Base-by-base conservation (phyloP, 768 basidiomycete species). In the Mycena capillaripes region DNA sequence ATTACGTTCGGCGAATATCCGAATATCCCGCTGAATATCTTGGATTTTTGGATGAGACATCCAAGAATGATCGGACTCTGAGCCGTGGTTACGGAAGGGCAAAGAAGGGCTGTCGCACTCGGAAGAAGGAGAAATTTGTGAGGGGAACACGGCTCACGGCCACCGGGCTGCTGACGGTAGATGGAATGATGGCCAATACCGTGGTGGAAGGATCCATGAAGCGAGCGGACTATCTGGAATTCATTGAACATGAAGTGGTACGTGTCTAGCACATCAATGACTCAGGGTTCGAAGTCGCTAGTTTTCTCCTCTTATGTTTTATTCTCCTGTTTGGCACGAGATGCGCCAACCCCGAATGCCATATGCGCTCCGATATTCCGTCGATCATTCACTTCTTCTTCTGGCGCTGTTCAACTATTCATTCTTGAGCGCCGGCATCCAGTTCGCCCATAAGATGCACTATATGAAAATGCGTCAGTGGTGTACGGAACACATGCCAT, bases 21-120 rank as follows among this genome's bases (percentile, higher is more conserved):
- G 71, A 76, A 32, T 84, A 84, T 59, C 63, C 50, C 1, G 73
- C 80, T 6, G 79, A 82, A 5, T 77, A 84, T 57, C 73, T 85
- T 12, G 81, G 80, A 0, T 84, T 84, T 66, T 60, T 84, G 14
- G 80, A 84, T 64, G 80, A 85, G 61, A 77, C 76, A 2, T 82
- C 81, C 0, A 82, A 81, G 70, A 79, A 83, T 73, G 78, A 81
- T 14, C 57, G 74, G n/a, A 81, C 80, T 1, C 23, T 64, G n/a
- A 59, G 34, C 34, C 11, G 56, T 19, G 27, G 56, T 9, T 29
- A 17, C 12, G 56, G 56, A 34, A 12, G 56, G 12, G 34, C 34
- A 9, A 40, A 25, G 36, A 60, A 60, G 40, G 40, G 58, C 7
- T 3, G n/a, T 9, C 40, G 40, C 8, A 40, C 58, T 5, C 3